Conservation (phyloP, 108 stramenopile species). For the Schizochytrium sp. region DNA sequence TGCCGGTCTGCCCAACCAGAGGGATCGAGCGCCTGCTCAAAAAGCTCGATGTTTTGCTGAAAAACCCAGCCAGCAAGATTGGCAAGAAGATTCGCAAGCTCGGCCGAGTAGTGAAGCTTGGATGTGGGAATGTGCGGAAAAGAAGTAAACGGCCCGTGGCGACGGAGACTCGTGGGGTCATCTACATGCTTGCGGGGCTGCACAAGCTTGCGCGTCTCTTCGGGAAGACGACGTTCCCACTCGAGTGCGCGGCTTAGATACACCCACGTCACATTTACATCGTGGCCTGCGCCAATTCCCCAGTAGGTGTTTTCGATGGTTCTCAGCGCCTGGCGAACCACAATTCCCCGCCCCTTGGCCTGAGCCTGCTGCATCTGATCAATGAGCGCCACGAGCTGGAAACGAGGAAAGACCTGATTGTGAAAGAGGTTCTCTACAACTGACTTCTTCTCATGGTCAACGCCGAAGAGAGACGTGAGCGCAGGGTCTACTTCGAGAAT, state of each 20-base stretch:
- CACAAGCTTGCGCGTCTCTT: neutral
- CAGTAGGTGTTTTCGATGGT: conserved; percentile 6
- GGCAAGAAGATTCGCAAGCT: neutral
- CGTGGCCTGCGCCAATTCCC: neutral
- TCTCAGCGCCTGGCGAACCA: neutral
- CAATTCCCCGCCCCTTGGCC: neutral
- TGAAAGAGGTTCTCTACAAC: neutral
- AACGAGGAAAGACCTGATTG: neutral
- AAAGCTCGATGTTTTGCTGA: neutral
- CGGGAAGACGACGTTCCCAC: neutral
- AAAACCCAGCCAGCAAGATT: conserved; percentile 14
- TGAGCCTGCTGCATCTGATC: neutral
- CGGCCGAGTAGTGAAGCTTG: conserved; percentile 8
- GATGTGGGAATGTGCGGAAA: neutral
- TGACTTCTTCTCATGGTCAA: neutral
- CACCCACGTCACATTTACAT: neutral
- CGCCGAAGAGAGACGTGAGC: neutral
- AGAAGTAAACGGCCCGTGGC: neutral
- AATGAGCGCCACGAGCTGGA: neutral
- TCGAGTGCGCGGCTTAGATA: neutral
- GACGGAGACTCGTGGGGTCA: neutral
- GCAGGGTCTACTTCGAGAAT: neutral
- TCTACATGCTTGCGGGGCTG: neutral
- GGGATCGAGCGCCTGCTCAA: neutral
- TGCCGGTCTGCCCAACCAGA: neutral